Base-by-base conservation (phyloP, 768 basidiomycete genomes). In the Agaricus blazei region DNA sequence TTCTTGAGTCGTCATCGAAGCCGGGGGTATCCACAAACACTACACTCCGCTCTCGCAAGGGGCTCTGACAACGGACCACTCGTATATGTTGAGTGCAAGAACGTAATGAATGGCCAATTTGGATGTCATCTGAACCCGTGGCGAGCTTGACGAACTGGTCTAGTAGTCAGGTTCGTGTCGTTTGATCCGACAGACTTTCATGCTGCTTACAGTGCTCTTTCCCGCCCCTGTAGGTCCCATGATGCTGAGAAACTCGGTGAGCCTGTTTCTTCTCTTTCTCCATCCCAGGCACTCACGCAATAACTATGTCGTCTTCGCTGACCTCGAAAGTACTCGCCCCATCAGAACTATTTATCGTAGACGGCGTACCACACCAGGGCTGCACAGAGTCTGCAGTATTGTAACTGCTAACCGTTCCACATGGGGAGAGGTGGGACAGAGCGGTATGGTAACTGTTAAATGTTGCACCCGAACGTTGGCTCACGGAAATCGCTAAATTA, bases 21-120 rank as follows among this genome's bases (percentile, higher is more conserved):
- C 69, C 69, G 3, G 68, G 69, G 2, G 68, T 69, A 48, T 70
- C 69, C 12, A 70, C 61, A 28, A 70, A 58, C 46, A 67, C 58
- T 28, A 69, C 48, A 38, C 59, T 50, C n/a, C 57, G 43, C 8
- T 51, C 27, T 19, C 51, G 31, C 23, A 41, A 28, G 7, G 57
- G 60, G 50, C 63, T 58, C 29, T 43, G 53, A 37, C 63, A 64
- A 14, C 56, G 46, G 24, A 62, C 56, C 9, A 62, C 59, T 19
- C 58, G 36, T 9, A 68, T 57, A 9, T 57, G 51, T 38, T 55
- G 37, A 1, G 68, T 69, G 41, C 66, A 67, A 2, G 68, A 65
- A 5, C 57, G 46, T 34, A 68, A 29, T 24, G 45, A 43, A 38
- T 68, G 60, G 8, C 67, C 66, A 3, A 68, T 60, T 8, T 56